phyloP scores from a whole-genome alignment of 2,329 filamentous ascomycete species.

The Nothopassalora personata region DNA sequence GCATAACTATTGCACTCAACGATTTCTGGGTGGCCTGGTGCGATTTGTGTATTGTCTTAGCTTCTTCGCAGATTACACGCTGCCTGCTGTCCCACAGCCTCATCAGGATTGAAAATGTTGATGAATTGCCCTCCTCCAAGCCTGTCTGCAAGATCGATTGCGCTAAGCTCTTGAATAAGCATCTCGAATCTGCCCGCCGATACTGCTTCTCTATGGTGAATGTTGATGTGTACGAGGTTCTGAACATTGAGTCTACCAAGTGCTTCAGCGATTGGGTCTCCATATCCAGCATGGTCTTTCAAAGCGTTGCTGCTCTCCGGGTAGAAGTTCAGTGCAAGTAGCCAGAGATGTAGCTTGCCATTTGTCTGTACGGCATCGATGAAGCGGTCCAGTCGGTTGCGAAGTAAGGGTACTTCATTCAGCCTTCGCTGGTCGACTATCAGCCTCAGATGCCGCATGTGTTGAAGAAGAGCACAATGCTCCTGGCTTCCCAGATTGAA shows the following conservation, averaged over 20 bases:
- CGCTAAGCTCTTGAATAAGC: background rate
- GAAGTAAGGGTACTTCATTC: background rate
- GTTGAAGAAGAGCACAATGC: background rate
- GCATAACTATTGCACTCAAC: too few relatives aligned
- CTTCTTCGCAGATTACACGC: background rate
- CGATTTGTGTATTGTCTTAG: background rate
- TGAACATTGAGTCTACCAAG: background rate
- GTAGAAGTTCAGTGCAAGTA: background rate
- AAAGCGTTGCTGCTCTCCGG: background rate
- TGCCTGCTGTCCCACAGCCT: background rate
- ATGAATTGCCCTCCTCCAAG: background rate
- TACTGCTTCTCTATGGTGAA: background rate
- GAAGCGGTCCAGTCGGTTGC: background rate
- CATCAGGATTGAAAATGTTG: constrained; percentile 2
- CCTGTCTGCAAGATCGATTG: background rate
- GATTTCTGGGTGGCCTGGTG: too few relatives aligned
- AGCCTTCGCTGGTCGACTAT: background rate
- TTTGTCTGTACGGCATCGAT: background rate
- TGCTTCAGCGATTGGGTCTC: background rate
- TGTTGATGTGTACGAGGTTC: background rate
- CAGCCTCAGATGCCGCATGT: background rate
- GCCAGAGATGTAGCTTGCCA: background rate
- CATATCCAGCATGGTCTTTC: background rate
- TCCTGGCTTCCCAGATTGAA: background rate
- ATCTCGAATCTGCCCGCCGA: background rate